Evolutionary conservation across 2,329 filamentous ascomycete genomes (phyloP).

Genomic region (Fusarium sp.): DNA sequence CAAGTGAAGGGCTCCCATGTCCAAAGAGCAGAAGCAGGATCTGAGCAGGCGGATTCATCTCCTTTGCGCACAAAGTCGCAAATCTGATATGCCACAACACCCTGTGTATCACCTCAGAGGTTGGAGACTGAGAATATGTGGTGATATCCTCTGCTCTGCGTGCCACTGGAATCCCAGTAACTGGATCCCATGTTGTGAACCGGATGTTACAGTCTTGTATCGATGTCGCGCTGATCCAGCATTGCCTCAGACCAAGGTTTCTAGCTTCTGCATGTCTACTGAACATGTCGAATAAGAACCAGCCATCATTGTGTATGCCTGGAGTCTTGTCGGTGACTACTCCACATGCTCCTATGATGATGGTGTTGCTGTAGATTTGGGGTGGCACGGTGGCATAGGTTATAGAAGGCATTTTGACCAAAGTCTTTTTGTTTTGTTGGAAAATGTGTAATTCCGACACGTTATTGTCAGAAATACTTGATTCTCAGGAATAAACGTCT

Average conservation of each 20-base stretch:
- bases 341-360: conserved; percentile 1
- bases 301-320: neutral
- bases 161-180: neutral
- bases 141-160: neutral
- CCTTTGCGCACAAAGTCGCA: neutral
- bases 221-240: neutral
- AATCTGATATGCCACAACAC: neutral
- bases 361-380: neutral
- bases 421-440: neutral
- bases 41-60: neutral
- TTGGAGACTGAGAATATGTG: neutral
- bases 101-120: neutral
- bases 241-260: neutral
- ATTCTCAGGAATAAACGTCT: neutral
- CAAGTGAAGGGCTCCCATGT: conserved; percentile 1
- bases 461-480: neutral
- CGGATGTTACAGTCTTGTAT: neutral
- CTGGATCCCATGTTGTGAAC: neutral
- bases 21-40: conserved; percentile 10
- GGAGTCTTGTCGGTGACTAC: neutral
- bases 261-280: neutral
- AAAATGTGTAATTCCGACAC: neutral
- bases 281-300: neutral
- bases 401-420: neutral
- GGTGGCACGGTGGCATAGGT: neutral